Evolutionary conservation across 2,329 filamentous ascomycete genomes (phyloP), one percentile per base, ranked within the genome.

Genomic region (Blastomyces percursus): DNA sequence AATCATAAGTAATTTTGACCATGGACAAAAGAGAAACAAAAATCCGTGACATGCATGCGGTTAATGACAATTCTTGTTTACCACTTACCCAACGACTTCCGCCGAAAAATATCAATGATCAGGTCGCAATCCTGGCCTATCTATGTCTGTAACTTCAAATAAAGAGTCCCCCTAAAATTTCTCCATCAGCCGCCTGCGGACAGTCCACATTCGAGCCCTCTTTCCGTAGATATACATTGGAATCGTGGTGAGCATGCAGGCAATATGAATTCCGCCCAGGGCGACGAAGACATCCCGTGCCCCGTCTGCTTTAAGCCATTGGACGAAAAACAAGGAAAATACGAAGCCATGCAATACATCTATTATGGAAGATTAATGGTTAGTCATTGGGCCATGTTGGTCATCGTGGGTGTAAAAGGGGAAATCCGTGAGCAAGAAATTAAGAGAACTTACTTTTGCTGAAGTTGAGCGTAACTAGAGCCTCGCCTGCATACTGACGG

Each of bases 191-290:
- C 89, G 91, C 81, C 82, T 89, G 66, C 89, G 80, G 12, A 92
- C 90, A 0, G 92, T 97, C 93, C 92, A 96, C 90, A 96, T 96
- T 21, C 93, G 81, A 19, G 88, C 86, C 62, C 91, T 79, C 80
- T 97, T 97, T 21, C 93, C 93, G 71, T 85, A 96, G 24, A 97
- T 89, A 73, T 94, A 97, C 88, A 97, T 91, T 0, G 93, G 93
- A 62, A 96, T 86, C 0, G 91, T 89, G 61, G 82, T 85, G 2
- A 90, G 70, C 73, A 96, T 80, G 62, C 87, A 83, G 14, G 85
- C 84, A 42, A 96, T 75, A 75, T 97, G 93, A 35, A 97, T 94
- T 32, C 91, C 82, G 2, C 93, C 93, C 60, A 96, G 82, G 70
- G 86, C 90, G 54, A 96, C 77, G 71, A 90, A 97, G 0, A 96